A percentile compares a stretch with the other conserved stretches of the same genome.
phyloP scores from a whole-genome alignment of 495 filamentous ascomycete genomes.

The Niebla homalea region DNA sequence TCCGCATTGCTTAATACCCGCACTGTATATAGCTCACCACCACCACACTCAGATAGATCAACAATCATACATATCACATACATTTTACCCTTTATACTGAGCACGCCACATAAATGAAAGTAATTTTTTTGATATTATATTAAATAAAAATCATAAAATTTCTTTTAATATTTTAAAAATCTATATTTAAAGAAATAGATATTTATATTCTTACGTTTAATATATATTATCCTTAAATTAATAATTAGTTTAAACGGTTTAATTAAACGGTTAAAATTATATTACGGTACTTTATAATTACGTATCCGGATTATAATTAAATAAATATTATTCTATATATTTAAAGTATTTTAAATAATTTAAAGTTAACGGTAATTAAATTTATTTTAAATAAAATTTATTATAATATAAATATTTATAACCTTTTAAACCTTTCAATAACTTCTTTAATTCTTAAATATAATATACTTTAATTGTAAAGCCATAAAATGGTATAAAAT shows the following conservation, averaged over 20 bases:
- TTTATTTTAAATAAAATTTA: background rate
- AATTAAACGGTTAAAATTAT: background rate
- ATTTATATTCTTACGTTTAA: background rate
- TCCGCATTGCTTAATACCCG: no score
- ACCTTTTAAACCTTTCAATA: background rate
- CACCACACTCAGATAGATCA: no score
- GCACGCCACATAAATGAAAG: no score
- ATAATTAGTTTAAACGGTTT: background rate
- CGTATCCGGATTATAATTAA: background rate
- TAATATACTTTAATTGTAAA: no score
- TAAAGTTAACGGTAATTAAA: no score
- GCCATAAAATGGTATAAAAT: background rate
- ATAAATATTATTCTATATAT: background rate
- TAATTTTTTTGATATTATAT: background rate
- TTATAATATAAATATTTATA: background rate
- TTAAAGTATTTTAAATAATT: no score
- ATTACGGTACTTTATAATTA: background rate
- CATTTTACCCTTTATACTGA: no score
- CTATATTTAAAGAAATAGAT: background rate
- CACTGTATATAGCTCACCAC: no score
- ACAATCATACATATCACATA: no score
- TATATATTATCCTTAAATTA: no score
- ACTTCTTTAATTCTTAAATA: no score
- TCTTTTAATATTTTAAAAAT: background rate
- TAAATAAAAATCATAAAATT: background rate